Evolutionary conservation across 805 yeast species (phyloP), one percentile per base, ranked within the genome.

Genomic region (Lipomyces lipofer): DNA sequence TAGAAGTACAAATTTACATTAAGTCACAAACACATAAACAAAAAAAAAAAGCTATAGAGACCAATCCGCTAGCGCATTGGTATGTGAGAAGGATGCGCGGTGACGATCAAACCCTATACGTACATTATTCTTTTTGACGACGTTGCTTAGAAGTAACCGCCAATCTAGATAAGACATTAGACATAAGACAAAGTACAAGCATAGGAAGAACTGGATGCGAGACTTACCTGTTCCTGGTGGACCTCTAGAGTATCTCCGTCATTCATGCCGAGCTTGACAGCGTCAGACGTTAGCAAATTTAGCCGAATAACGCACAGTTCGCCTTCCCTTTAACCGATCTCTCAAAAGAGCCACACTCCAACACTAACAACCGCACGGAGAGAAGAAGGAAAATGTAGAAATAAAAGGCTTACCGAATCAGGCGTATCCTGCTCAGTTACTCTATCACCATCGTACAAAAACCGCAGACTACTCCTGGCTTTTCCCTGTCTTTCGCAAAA

Each of bases 401-500:
- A 21, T 22, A 22, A 43, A 24, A 22, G 25, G 66, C 72, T 47
- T 64, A 70, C 72, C 60, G 83, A 88, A 38, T 87, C 95, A 5
- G 99, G 98, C 3, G 99, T 94, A 66, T 88, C 89, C 56, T 86
- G 91, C 8, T 91, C 86, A 60, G 80, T 78, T 56, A 94, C 84
- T 68, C 98, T 83, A 64, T 89, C 86, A 60, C 99, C 99, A 63
- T 94, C 99, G 69, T 85, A 85, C 67, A 94, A 77, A 71, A 94
- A 94, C 71, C 98, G 83, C 70, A 94, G 76, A 48, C 92, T 82
- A 63, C 80, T 82, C 68, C 86, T 74, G 61, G 86, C 83, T 71
- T 92, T 92, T 42, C 98, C 98, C 69, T 92, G 96, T 77, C 99
- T 87, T 75, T 91, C 91, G 71, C 98, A 95, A 71, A 92, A 94